These are phyloP conservation scores for Xylaria multiplex DNA, from an alignment of 2,329 filamentous ascomycete genomes.

Conservation along the genomic window DNA sequence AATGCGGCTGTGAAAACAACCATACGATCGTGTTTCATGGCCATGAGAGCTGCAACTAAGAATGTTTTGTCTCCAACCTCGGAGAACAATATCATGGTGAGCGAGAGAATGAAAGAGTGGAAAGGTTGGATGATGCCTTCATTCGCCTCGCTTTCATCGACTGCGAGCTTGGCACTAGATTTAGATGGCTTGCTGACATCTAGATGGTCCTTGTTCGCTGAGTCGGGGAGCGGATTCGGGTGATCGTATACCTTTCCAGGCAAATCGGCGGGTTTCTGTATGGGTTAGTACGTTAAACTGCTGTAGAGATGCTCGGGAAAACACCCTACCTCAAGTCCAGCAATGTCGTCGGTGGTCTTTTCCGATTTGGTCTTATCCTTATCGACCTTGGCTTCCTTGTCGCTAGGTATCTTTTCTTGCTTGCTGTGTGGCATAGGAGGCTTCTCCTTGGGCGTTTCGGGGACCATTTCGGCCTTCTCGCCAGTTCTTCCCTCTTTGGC, in stretches of 20 bases:
- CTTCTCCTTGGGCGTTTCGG: constrained; percentile 85
- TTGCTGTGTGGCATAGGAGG: constrained; percentile 85
- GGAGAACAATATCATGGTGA: constrained; percentile 97
- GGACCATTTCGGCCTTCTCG: constrained; percentile 76
- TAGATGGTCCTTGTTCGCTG: constrained; percentile 72
- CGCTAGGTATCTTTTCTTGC: constrained; percentile 70
- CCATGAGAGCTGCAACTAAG: constrained; percentile 95
- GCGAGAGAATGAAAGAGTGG: constrained; percentile 90
- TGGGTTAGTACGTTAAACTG: constrained; percentile 38
- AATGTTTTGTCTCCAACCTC: constrained; percentile 99
- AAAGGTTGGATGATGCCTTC: constrained; percentile 77
- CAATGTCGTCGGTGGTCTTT: constrained; percentile 53
- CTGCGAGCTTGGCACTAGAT: constrained; percentile 47
- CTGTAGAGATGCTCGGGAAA: neutral
- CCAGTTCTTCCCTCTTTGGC: constrained; percentile 72
- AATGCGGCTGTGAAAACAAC: constrained; percentile 97
- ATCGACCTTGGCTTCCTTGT: constrained; percentile 54
- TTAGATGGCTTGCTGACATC: constrained; percentile 59
- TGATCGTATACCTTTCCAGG: constrained; percentile 81
- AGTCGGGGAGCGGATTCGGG: constrained; percentile 73
- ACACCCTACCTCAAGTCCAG: constrained; percentile 66
- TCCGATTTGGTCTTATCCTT: constrained; percentile 57
- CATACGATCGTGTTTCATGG: constrained; percentile 95
- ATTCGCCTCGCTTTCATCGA: constrained; percentile 52
- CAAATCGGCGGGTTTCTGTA: constrained; percentile 81